Evolutionary conservation across 345 rosid genomes (phyloP).

Genomic region (Anacardium occidentale): DNA sequence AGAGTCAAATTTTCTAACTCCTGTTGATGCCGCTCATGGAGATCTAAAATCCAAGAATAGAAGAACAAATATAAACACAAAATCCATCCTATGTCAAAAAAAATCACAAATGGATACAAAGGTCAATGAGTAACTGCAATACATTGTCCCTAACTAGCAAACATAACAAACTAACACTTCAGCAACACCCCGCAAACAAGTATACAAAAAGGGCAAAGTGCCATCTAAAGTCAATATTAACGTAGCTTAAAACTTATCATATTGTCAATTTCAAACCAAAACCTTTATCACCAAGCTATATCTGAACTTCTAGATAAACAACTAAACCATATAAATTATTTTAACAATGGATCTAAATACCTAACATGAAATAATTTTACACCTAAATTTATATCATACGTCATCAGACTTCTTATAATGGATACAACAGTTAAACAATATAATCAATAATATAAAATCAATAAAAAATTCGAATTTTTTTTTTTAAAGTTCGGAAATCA

Average conservation of each 20-base stretch:
- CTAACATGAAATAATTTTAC: not conserved
- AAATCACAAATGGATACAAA: not conserved
- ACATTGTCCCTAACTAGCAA: not conserved
- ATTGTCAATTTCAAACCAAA: not conserved
- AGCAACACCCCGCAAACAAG: not conserved
- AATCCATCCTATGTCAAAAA: not conserved
- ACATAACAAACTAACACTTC: not conserved
- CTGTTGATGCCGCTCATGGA: conserved; percentile 56
- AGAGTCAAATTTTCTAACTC: conserved; percentile 73
- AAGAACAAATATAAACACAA: not conserved
- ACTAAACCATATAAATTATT: not conserved
- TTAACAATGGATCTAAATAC: not conserved
- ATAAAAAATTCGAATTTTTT: not conserved
- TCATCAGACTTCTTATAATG: not conserved
- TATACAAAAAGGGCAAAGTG: not conserved
- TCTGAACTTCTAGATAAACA: not conserved
- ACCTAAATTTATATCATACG: not conserved
- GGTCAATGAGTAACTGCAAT: not conserved
- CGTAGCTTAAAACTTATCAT: not conserved
- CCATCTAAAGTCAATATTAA: not conserved
- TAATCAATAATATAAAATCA: not conserved
- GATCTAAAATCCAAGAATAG: conserved; percentile 38
- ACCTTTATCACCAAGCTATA: no score
- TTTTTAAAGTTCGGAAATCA: not conserved
- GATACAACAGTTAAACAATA: not conserved